Percentiles rank a stretch among this genome's conserved stretches.
These are phyloP conservation scores for Deinandra increscens DNA, from an alignment of 129 eudicot species.

Conservation along the genomic window DNA sequence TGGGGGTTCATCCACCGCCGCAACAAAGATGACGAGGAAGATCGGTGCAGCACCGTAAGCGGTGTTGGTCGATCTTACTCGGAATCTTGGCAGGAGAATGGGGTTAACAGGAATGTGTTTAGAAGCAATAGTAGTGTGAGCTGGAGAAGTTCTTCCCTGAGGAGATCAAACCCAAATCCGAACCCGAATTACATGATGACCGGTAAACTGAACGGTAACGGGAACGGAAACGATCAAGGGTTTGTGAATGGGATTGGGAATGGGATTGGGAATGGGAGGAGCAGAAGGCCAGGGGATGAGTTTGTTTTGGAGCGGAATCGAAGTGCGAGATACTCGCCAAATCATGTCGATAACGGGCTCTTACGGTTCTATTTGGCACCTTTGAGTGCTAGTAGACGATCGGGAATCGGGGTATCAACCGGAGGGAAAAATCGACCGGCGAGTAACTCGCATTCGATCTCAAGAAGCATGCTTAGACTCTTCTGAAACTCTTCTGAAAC, in stretches of 20 bases:
- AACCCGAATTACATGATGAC: no score
- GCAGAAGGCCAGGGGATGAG: slow-evolving; percentile 46
- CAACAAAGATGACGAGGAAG: slow-evolving; percentile 62
- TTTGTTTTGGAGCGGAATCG: slow-evolving; percentile 74
- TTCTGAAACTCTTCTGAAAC: slow-evolving; percentile 61
- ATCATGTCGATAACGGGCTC: slow-evolving; percentile 69
- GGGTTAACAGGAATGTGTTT: slow-evolving; percentile 45
- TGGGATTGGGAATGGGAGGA: slow-evolving; percentile 28
- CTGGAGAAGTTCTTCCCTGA: slow-evolving; percentile 66
- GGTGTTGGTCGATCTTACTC: slow-evolving; percentile 85
- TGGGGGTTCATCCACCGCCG: slow-evolving; percentile 79
- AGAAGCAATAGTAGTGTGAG: slow-evolving; percentile 90
- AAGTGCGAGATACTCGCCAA: slow-evolving; percentile 87
- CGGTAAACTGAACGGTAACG: slow-evolving; percentile 25
- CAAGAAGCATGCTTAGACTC: slow-evolving; percentile 65
- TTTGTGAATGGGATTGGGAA: slow-evolving; percentile 30
- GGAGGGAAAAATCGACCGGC: slow-evolving; percentile 48
- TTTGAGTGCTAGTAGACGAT: slow-evolving; percentile 74
- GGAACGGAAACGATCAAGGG: slow-evolving; percentile 33
- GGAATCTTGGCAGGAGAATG: slow-evolving; percentile 72
- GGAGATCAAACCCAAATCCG: slow-evolving; percentile 47
- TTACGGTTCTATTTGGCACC: slow-evolving; percentile 83
- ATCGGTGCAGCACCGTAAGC: slow-evolving; percentile 49
- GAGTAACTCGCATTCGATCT: slow-evolving; percentile 58
- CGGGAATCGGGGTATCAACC: slow-evolving; percentile 41